Conservation (phyloP, 129 eudicot genomes). For the Escallonia herrerae region DNA sequence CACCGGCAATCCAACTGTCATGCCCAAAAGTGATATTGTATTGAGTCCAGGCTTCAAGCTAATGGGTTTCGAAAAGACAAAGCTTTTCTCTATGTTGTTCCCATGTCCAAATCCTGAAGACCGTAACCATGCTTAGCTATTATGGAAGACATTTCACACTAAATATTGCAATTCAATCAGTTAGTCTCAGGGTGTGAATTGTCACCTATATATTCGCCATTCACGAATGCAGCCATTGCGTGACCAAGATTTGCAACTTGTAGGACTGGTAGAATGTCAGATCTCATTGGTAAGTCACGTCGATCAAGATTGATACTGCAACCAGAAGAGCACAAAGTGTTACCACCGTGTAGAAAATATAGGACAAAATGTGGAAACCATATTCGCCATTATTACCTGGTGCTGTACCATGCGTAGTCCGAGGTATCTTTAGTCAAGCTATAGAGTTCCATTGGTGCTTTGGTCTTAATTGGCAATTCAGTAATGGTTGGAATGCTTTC, state of each 20-base stretch:
- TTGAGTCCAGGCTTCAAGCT: conserved; percentile 53
- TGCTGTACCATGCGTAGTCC: conserved; percentile 82
- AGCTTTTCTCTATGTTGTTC: conserved; percentile 49
- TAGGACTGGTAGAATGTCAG: conserved; percentile 61
- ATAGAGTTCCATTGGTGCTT: conserved; percentile 54
- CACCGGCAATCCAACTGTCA: conserved; percentile 92
- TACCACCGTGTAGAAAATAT: too few relatives aligned
- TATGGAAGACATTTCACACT: not conserved
- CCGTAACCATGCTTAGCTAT: too few relatives aligned
- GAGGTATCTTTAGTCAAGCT: conserved; percentile 48
- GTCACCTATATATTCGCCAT: conserved; percentile 69
- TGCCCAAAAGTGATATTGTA: conserved; percentile 46
- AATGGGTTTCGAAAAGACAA: conserved; percentile 42
- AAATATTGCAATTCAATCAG: not conserved
- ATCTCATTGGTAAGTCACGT: conserved; percentile 67
- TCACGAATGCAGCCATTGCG: conserved; percentile 67
- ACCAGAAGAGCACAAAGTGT: not conserved
- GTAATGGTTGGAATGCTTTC: conserved; percentile 40
- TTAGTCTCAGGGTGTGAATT: not conserved
- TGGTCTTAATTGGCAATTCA: conserved; percentile 21
- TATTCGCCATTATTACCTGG: conserved; percentile 41
- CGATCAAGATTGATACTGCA: conserved; percentile 54
- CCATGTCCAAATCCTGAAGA: conserved; percentile 71
- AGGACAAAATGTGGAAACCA: too few relatives aligned
- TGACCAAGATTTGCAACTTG: conserved; percentile 71